These are phyloP conservation scores for Vigna trinervia DNA, from an alignment of 306 rosid genomes.

Conservation along the genomic window DNA sequence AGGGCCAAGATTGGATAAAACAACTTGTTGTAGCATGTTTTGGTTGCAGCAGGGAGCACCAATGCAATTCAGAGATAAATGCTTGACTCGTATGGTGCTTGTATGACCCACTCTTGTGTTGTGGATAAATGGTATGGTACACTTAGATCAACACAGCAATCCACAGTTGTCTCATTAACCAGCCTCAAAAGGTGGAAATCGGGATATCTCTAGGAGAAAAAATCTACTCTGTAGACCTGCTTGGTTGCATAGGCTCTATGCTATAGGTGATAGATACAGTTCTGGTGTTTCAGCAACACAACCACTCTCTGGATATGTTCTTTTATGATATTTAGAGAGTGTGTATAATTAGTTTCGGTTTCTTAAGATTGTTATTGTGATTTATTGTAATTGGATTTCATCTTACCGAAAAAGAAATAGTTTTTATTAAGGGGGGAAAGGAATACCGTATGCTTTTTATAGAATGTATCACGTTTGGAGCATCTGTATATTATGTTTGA, in stretches of 20 bases:
- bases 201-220: slow-evolving; percentile 29
- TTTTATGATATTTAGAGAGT: slow-evolving; percentile 40
- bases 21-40: slow-evolving; percentile 91
- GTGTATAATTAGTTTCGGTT: slow-evolving; percentile 43
- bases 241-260: slow-evolving; percentile 50
- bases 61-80: slow-evolving; percentile 94
- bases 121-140: slow-evolving; percentile 27
- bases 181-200: slow-evolving; percentile 17
- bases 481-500: slow-evolving; percentile 42
- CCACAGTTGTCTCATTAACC: slow-evolving; percentile 25
- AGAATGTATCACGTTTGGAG: slow-evolving; percentile 29
- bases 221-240: slow-evolving; percentile 40
- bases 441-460: background rate
- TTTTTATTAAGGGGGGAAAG: slow-evolving; percentile 16
- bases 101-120: slow-evolving; percentile 25
- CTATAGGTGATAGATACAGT: slow-evolving; percentile 44
- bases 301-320: slow-evolving; percentile 44
- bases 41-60: slow-evolving; percentile 98
- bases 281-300: slow-evolving; percentile 39
- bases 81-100: slow-evolving; percentile 54
- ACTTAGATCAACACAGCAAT: slow-evolving; percentile 32
- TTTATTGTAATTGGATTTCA: slow-evolving; percentile 48
- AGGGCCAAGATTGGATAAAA: slow-evolving; percentile 77
- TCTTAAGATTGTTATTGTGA: slow-evolving; percentile 41
- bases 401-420: slow-evolving; percentile 35